Evolutionary conservation across 208 protist species (phyloP), one percentile per base, ranked within the genome.

Genomic region (Leishmania lainsoni): DNA sequence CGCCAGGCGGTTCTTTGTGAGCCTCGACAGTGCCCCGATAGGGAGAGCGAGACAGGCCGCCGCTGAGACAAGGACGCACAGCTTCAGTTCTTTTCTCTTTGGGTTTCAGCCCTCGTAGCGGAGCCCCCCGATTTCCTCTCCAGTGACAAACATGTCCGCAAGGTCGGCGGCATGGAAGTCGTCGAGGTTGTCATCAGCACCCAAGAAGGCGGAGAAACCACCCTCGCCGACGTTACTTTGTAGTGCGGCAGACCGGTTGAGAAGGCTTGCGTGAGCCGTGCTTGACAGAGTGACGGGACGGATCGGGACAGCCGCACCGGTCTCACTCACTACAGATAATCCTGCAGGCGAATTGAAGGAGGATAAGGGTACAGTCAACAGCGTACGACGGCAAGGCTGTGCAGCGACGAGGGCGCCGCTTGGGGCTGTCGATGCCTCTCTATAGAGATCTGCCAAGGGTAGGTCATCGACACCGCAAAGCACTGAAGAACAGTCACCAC

Each of bases 41-140:
- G 22, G 51, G 29, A 29, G 26, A 10, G 32, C 26, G 16, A 59
- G 72, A 22, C 5, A 26, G 72, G 72, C 9, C 3, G 45, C 17
- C 10, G 0, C 61, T 6, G 14, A 63, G 32, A 22, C 20, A 42
- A 52, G 16, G n/a, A 56, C 61, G 51, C 14, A 48, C 29, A 5
- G n/a, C 52, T 61, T 22, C 1, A 49, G 35, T 1, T 32, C 6
- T 76, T 61, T 9, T 45, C 45, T 63, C 20, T 26, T n/a, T 26
- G n/a, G 4, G 9, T 22, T 52, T 87, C 73, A 84, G 2, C 48
- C 29, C 6, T 82, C 85, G 77, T 87, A 95, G 26, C 90, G 84
- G 12, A 94, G 61, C 6, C 89, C 90, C 2, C 92, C 92, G 51
- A 94, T 84, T 73, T 94, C 92, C 22, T 95, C 92, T 2, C 88